Conservation (phyloP, 768 basidiomycete species). For the Albatrellus ellisii region DNA sequence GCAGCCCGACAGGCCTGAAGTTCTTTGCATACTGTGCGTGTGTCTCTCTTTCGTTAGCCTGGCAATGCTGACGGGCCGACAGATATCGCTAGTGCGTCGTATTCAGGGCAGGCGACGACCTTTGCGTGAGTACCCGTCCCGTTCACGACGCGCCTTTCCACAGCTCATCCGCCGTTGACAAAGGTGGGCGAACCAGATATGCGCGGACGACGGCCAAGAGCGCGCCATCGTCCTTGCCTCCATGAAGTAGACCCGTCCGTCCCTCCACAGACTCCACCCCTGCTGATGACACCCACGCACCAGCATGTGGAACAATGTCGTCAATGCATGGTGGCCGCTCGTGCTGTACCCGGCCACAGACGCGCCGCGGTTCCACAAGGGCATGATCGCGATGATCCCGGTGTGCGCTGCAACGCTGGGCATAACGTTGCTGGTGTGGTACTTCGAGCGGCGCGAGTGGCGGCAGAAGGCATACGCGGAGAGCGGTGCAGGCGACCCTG, state of each 20-base stretch:
- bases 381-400: conserved; percentile 58
- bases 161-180: neutral
- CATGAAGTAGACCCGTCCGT: conserved; percentile 44
- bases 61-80: neutral
- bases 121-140: conserved; percentile 33
- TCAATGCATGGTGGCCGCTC: conserved; percentile 61
- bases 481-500: neutral
- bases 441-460: conserved; percentile 31
- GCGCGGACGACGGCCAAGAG: conserved; percentile 57
- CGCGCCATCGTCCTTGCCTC: conserved; percentile 57
- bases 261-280: neutral
- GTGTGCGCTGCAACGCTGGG: conserved; percentile 40
- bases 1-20: conserved; percentile 44
- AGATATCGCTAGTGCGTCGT: conserved; percentile 55
- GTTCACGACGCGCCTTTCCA: neutral
- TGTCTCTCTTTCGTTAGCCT: neutral
- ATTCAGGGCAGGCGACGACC: conserved; percentile 64
- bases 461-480: neutral
- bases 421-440: conserved; percentile 44
- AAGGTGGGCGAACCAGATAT: conserved; percentile 61
- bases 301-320: conserved; percentile 58
- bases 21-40: conserved; percentile 63
- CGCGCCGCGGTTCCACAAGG: conserved; percentile 52
- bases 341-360: conserved; percentile 66
- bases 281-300: neutral